A percentile compares a stretch with the other conserved stretches of the same genome.
Conservation (phyloP, 2,329 filamentous ascomycete species). For the Clonostachys sp. region DNA sequence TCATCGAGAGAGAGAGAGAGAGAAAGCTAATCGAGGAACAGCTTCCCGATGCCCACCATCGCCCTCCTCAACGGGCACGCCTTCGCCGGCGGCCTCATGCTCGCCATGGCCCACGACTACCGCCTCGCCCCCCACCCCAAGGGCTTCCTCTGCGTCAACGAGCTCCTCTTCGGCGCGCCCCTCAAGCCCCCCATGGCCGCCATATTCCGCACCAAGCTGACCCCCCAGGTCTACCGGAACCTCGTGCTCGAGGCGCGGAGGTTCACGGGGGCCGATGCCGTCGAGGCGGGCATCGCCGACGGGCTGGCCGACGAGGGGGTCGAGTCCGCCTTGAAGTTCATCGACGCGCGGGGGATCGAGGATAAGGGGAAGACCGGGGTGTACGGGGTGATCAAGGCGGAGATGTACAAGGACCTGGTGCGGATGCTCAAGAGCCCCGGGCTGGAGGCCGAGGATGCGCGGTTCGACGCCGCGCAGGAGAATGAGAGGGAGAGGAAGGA, state of each 20-base stretch:
- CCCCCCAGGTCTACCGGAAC: conserved; percentile 50
- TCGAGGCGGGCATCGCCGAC: conserved; percentile 66
- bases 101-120: conserved; percentile 80
- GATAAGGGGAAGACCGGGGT: conserved; percentile 60
- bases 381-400: conserved; percentile 68
- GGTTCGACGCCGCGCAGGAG: conserved; percentile 33
- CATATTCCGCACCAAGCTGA: conserved; percentile 69
- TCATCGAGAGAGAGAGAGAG: background rate
- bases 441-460: conserved; percentile 43
- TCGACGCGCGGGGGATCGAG: conserved; percentile 53
- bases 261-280: conserved; percentile 58
- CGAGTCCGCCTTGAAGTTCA: conserved; percentile 42
- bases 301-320: conserved; percentile 56
- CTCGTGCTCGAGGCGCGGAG: conserved; percentile 72
- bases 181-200: conserved; percentile 69
- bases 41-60: conserved; percentile 76
- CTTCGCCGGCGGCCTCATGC: conserved; percentile 79
- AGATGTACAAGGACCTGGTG: conserved; percentile 69
- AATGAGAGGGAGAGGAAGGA: conserved; percentile 34
- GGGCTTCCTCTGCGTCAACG: conserved; percentile 78
- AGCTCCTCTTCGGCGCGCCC: conserved; percentile 75
- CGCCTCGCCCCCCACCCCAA: conserved; percentile 66
- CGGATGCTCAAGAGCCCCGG: conserved; percentile 48
- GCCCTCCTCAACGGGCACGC: conserved; percentile 77
- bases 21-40: conserved; percentile 3